Conservation (phyloP, 2,329 filamentous ascomycete genomes). For the Stagonosporopsis vannaccii region DNA sequence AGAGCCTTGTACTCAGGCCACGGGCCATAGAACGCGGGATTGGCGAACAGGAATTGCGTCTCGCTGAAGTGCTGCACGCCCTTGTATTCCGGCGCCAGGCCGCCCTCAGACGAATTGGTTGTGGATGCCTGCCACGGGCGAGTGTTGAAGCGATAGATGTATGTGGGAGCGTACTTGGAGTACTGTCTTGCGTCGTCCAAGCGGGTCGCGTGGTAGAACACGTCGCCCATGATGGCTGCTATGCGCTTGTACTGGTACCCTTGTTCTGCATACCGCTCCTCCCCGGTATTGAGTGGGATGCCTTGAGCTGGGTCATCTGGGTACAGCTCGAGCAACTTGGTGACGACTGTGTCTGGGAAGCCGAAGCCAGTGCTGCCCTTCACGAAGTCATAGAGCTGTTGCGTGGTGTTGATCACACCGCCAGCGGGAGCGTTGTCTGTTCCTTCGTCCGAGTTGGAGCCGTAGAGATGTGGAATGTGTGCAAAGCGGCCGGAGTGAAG, state of each 20-base stretch:
- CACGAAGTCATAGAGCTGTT: conserved; percentile 53
- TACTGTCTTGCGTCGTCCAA: conserved; percentile 52
- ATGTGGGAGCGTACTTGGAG: conserved; percentile 59
- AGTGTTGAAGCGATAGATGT: conserved; percentile 68
- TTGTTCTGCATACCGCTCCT: conserved; percentile 40
- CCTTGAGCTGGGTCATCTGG: conserved; percentile 44
- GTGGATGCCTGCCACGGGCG: conserved; percentile 38
- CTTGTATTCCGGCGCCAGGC: conserved; percentile 51
- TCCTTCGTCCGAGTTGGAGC: conserved; percentile 72
- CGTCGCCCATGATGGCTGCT: conserved; percentile 62
- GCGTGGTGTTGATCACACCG: conserved; percentile 63
- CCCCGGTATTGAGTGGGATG: conserved; percentile 45
- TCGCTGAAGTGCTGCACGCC: conserved; percentile 64
- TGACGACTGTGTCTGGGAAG: conserved; percentile 41
- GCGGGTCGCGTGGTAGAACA: conserved; percentile 64
- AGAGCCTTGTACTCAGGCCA: conserved; percentile 51
- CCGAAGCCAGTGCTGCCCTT: conserved; percentile 43
- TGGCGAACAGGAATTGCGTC: conserved; percentile 57
- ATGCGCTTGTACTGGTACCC: conserved; percentile 62
- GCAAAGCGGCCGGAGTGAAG: conserved; percentile 67
- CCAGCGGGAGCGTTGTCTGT: conserved; percentile 62
- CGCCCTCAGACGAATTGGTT: conserved; percentile 49
- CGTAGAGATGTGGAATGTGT: conserved; percentile 68
- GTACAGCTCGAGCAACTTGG: conserved; percentile 44
- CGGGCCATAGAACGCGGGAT: conserved; percentile 49